These are phyloP conservation scores for Yamadazyma akitaensis DNA, from an alignment of 805 yeast genomes.

Conservation along the genomic window DNA sequence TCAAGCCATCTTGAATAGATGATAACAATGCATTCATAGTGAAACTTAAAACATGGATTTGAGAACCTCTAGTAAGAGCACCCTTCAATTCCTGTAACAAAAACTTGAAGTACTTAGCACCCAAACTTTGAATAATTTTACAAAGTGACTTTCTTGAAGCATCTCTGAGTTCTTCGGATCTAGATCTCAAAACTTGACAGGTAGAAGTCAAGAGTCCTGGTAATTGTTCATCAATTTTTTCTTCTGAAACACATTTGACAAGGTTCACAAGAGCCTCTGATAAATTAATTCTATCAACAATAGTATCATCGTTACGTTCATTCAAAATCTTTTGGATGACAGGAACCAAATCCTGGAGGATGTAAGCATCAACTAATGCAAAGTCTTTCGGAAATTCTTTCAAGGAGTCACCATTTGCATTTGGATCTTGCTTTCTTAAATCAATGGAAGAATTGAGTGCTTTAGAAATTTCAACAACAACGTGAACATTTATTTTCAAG, in stretches of 20 bases:
- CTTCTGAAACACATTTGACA: constrained; percentile 57
- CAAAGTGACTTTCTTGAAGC: constrained; percentile 74
- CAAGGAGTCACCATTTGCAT: constrained; percentile 15
- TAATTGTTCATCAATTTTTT: constrained; percentile 52
- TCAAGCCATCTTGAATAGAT: constrained; percentile 43
- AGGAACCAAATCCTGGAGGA: constrained; percentile 58
- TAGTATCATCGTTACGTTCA: constrained; percentile 73
- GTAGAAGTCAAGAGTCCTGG: constrained; percentile 82
- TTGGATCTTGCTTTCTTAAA: constrained; percentile 1
- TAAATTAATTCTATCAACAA: constrained; percentile 69
- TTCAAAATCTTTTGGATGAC: constrained; percentile 57
- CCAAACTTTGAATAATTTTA: constrained; percentile 60
- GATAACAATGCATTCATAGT: constrained; percentile 75
- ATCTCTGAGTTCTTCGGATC: constrained; percentile 86
- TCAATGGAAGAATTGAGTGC: constrained; percentile 40
- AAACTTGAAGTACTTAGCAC: constrained; percentile 70
- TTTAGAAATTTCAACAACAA: constrained; percentile 55
- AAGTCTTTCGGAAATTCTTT: constrained; percentile 25
- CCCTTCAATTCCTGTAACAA: constrained; percentile 72
- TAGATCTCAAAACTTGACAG: constrained; percentile 85
- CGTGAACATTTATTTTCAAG: constrained; percentile 54
- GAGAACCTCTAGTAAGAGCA: constrained; percentile 86
- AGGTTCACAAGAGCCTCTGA: constrained; percentile 77
- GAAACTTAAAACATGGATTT: constrained; percentile 86
- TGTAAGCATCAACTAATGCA: constrained; percentile 30